phyloP scores from a whole-genome alignment of 352 stramenopile genomes.

The Halophytophthora polymorphica region DNA sequence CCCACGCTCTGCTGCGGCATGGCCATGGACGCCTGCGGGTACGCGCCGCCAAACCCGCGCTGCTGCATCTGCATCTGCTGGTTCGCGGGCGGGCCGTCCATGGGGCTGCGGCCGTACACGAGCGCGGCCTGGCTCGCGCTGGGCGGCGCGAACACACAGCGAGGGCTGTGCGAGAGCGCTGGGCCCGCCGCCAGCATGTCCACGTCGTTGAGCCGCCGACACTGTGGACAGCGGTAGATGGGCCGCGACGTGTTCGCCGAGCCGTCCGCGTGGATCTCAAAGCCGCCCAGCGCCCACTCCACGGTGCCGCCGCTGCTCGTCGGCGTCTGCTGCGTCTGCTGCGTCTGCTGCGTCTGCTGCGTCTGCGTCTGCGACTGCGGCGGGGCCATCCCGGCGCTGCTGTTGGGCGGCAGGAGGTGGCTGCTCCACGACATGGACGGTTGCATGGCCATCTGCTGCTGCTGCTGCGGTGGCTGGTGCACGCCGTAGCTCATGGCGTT shows the following conservation, averaged over 20 bases:
- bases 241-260: constrained; percentile 59
- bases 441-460: constrained; percentile 5
- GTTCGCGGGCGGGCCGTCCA: constrained; percentile 38
- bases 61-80: constrained; percentile 39
- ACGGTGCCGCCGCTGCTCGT: constrained; percentile 20
- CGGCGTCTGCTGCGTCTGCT: constrained; percentile 22
- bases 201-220: constrained; percentile 61
- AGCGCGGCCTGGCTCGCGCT: constrained; percentile 17
- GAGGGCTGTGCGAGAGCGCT: constrained; percentile 47
- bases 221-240: constrained; percentile 78
- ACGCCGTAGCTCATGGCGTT: constrained; percentile 29
- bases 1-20: constrained; percentile 13
- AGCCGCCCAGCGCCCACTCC: constrained; percentile 77
- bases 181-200: constrained; percentile 63
- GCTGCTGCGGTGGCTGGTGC: constrained; percentile 25
- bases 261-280: constrained; percentile 75
- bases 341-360: constrained; percentile 13
- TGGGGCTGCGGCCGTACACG: constrained; percentile 47
- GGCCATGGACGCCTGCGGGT: constrained; percentile 26
- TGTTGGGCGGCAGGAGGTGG: constrained; percentile 38
- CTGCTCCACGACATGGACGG: constrained; percentile 49
- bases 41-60: constrained; percentile 37
- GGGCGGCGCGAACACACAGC: constrained; percentile 43
- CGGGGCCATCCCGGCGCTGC: constrained; percentile 7
- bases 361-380: constrained; percentile 18